These are phyloP conservation scores for Penicillium verhagenii DNA, from an alignment of 495 filamentous ascomycete genomes.

Conservation along the genomic window DNA sequence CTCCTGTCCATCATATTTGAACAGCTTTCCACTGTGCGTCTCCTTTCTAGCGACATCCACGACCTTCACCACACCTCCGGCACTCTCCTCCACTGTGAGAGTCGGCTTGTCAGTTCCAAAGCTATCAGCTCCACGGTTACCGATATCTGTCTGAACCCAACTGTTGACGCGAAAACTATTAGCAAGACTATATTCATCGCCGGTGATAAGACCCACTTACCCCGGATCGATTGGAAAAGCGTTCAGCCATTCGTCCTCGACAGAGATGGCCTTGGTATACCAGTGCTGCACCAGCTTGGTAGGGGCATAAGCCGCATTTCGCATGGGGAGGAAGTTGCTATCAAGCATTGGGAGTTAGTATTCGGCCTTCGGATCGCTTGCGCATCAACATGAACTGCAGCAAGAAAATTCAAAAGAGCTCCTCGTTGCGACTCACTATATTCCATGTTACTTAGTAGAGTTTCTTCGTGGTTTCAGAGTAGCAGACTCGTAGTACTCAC, in stretches of 20 bases:
- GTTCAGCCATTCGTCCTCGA: constrained; percentile 37
- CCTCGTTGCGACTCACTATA: not conserved
- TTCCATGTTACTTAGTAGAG: not conserved
- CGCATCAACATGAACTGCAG: too few relatives aligned
- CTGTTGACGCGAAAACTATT: not conserved
- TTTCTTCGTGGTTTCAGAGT: constrained; percentile 3
- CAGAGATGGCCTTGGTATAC: constrained; percentile 37
- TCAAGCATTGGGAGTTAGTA: not conserved
- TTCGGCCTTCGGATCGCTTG: too few relatives aligned
- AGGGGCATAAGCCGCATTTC: constrained; percentile 36
- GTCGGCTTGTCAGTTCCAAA: constrained; percentile 35
- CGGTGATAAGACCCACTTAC: not conserved
- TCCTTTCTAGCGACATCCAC: constrained; percentile 35
- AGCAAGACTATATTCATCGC: not conserved
- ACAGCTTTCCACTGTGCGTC: constrained; percentile 36
- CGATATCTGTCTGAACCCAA: constrained; percentile 47
- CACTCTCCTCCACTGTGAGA: constrained; percentile 28
- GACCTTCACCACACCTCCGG: constrained; percentile 35
- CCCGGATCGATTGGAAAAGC: constrained; percentile 32
- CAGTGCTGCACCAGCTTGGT: constrained; percentile 38
- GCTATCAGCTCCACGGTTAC: constrained; percentile 33
- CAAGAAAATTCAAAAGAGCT: not conserved
- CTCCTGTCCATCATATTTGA: not conserved
- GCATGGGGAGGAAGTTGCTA: constrained; percentile 17
- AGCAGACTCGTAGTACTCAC: constrained; percentile 7